Conservation (phyloP, 2,329 filamentous ascomycete genomes). For the Fusarium sp. region DNA sequence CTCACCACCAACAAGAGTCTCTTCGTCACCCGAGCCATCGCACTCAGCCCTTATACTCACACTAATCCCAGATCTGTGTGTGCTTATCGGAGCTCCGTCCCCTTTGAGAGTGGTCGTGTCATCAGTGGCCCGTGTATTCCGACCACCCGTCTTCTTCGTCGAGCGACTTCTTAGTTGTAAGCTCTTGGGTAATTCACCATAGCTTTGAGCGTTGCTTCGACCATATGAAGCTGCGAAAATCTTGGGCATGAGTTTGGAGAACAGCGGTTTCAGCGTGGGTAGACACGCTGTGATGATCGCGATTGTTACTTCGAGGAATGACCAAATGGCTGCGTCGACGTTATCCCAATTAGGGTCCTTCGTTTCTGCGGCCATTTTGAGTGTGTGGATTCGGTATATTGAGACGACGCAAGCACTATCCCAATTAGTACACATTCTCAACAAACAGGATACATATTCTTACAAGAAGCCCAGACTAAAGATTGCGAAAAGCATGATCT, state of each 20-base stretch:
- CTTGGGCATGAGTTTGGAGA: slow-evolving; percentile 20
- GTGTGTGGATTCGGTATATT: slow-evolving; percentile 15
- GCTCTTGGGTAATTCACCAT: not conserved
- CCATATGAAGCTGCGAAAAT: not conserved
- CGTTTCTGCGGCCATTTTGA: slow-evolving; percentile 10
- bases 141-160: not conserved
- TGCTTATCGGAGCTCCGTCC: not conserved
- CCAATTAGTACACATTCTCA: not conserved
- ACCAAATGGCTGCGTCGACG: slow-evolving; percentile 23
- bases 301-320: slow-evolving; percentile 18
- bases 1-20: not conserved
- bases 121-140: not conserved
- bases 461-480: slow-evolving; percentile 19
- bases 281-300: slow-evolving; percentile 22
- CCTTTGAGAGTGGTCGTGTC: not conserved
- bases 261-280: slow-evolving; percentile 13
- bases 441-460: accelerated
- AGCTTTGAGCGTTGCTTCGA: not conserved
- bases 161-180: not conserved
- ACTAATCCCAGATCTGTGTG: not conserved
- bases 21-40: not conserved
- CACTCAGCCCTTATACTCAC: not conserved
- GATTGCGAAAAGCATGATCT: slow-evolving; percentile 13
- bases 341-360: slow-evolving; percentile 31
- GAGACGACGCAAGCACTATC: slow-evolving; percentile 22